Conservation (phyloP, 1,284 basidiomycete species). For the Rhodotorula mucilaginosa region DNA sequence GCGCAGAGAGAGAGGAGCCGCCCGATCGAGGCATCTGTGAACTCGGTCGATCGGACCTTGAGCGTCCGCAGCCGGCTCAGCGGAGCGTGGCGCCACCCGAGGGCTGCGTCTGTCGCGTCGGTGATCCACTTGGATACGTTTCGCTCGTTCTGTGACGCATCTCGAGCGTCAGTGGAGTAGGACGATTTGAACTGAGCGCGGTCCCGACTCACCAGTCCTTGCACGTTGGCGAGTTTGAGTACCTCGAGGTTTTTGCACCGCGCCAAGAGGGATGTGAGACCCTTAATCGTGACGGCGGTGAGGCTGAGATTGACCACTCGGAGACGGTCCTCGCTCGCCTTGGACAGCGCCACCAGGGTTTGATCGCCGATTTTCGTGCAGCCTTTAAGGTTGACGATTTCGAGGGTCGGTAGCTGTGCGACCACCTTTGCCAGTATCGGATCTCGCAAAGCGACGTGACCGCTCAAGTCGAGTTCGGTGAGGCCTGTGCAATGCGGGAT, state of each 20-base stretch:
- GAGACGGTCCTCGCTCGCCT: conserved; percentile 30
- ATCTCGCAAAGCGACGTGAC: conserved; percentile 32
- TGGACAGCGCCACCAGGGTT: conserved; percentile 34
- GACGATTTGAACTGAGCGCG: not conserved
- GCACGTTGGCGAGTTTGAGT: conserved; percentile 41
- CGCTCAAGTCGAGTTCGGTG: conserved; percentile 34
- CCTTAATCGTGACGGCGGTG: conserved; percentile 41
- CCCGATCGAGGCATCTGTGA: conserved; percentile 40
- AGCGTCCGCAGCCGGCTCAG: conserved; percentile 39
- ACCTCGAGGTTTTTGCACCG: conserved; percentile 39
- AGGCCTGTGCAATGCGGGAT: conserved; percentile 36
- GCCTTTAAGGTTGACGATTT: conserved; percentile 37
- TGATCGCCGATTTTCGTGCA: conserved; percentile 42
- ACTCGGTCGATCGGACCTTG: conserved; percentile 42
- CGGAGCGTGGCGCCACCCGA: conserved; percentile 29
- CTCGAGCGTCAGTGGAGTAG: not conserved
- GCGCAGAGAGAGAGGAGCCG: conserved; percentile 41
- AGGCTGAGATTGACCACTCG: conserved; percentile 37
- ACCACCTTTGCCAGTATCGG: conserved; percentile 32
- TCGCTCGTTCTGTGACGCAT: conserved; percentile 32
- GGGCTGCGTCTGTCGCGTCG: conserved; percentile 21
- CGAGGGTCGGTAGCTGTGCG: conserved; percentile 28
- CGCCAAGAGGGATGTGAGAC: conserved; percentile 36
- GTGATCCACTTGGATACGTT: conserved; percentile 30
- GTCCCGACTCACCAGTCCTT: conserved; percentile 25